Conservation (phyloP, 73 alveolate species). For the Paramecium biaurelia region DNA sequence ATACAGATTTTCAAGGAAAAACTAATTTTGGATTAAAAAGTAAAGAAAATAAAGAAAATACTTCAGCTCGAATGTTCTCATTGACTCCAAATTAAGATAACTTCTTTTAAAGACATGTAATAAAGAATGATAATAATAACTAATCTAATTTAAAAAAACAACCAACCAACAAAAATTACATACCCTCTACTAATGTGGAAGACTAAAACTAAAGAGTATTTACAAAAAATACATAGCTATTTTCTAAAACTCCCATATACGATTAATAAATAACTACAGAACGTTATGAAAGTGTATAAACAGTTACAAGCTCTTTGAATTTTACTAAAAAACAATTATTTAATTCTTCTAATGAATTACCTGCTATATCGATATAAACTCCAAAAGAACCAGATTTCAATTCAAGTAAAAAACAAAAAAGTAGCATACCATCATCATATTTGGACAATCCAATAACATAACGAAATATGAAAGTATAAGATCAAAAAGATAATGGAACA, state of each 20-base stretch:
- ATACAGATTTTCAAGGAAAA: background rate
- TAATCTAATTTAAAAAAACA: too few relatives aligned
- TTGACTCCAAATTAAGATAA: background rate
- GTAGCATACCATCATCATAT: constrained; percentile 16
- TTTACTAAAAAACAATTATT: background rate
- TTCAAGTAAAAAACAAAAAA: background rate
- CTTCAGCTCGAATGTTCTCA: background rate
- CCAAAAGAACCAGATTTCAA: background rate
- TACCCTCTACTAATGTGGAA: background rate
- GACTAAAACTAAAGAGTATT: background rate
- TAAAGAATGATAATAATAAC: background rate
- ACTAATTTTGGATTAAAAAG: background rate
- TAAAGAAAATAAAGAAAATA: background rate
- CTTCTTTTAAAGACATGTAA: background rate
- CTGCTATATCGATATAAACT: background rate
- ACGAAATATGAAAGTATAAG: background rate
- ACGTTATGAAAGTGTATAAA: background rate
- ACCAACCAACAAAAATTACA: background rate
- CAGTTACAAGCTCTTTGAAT: background rate
- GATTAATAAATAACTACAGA: background rate
- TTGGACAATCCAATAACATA: background rate
- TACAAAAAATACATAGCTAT: background rate
- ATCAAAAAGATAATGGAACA: background rate
- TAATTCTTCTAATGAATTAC: background rate
- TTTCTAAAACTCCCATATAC: background rate